Evolutionary conservation across 2,329 filamentous ascomycete genomes (phyloP), one percentile per base, ranked within the genome.

Genomic region (Aspergillus sp.): DNA sequence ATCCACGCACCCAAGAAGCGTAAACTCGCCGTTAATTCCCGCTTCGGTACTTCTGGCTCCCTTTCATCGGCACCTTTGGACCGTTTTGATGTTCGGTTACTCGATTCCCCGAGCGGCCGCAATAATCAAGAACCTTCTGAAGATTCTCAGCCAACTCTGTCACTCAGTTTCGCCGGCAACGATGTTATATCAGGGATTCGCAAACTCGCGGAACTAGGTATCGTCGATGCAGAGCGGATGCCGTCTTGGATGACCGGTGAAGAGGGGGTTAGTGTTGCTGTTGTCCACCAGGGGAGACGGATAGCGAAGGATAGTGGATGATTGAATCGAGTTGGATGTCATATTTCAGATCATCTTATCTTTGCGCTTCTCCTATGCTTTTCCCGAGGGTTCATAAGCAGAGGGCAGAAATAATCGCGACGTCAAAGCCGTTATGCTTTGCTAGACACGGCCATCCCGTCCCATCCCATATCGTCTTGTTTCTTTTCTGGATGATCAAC

Each of bases 161-260:
- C 64, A 2, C 67, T 95, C 7, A 83, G 81, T 0, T 86, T 95
- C 52, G 79, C 84, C 35, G 90, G 90, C 0, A 67, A 77, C 0
- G 88, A 95, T 62, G 83, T 95, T 2, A 91, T 94, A 69, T 84
- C 84, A 0, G 90, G 90, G 0, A 76, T 95, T 20, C 78, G 88
- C 43, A 82, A 85, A 60, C 74, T 95, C 27, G 85, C 91, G 0
- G 88, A 94, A 65, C 71, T 80, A 13, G 88, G 88, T 0, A 55
- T 72, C 4, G 73, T 95, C 22, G 82, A 94, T 61, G 85, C 88
- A 1, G 78, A 83, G 59, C 80, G 75, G 47, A 90, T 94, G 85
- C 89, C 90, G 0, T 86, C 86, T 0, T 95, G 89, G 88, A 85
- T 95, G 84, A 93, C 88, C 1, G 90, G 89, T 2, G 89, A 95